Evolutionary conservation across 305 asterid species (phyloP).

Genomic region (Fraxinus floribunda): DNA sequence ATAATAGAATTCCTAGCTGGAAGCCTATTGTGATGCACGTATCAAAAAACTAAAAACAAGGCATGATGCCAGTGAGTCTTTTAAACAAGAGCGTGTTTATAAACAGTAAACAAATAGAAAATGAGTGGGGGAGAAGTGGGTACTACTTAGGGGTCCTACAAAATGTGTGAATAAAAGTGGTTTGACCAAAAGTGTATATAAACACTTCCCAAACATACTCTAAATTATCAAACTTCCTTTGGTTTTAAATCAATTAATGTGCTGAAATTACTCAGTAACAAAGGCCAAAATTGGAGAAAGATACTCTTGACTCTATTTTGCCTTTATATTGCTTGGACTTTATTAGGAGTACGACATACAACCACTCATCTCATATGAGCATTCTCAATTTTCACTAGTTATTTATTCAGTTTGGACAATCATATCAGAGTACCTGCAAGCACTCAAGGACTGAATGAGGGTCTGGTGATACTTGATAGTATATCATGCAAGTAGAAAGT

Average conservation of each 20-base stretch:
- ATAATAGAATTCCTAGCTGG: background rate
- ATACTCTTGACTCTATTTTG: background rate
- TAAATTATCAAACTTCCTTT: background rate
- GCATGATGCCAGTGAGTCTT: background rate
- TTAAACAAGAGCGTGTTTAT: background rate
- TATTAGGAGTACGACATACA: background rate
- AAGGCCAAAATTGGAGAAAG: background rate
- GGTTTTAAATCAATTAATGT: background rate
- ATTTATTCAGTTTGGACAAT: background rate
- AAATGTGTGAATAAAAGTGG: no score
- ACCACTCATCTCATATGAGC: background rate
- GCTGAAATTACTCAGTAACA: background rate
- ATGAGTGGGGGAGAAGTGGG: background rate
- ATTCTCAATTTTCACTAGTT: background rate
- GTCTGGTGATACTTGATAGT: background rate
- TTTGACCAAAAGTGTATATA: background rate
- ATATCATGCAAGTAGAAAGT: background rate
- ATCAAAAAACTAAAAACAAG: background rate
- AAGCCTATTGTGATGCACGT: background rate
- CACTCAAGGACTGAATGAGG: background rate
- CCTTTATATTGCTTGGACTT: background rate
- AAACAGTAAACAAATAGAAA: background rate
- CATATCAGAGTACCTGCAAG: background rate
- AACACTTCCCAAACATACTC: background rate
- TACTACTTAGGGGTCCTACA: background rate